These are phyloP conservation scores for Ophiocordyceps australis DNA, from an alignment of 2,329 filamentous ascomycete species.

Conservation along the genomic window DNA sequence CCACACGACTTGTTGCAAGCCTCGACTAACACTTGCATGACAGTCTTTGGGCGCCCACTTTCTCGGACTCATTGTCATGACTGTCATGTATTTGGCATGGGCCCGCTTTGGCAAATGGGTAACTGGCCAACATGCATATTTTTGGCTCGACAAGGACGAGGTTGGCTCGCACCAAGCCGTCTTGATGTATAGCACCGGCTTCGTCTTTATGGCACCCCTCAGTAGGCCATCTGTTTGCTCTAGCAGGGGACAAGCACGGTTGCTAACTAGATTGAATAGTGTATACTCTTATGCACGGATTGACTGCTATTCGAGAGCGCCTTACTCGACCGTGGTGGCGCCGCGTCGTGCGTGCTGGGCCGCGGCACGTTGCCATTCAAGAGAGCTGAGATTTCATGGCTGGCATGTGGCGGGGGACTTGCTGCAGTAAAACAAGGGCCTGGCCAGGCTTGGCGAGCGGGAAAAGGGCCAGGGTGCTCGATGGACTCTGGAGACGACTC, in stretches of 20 bases:
- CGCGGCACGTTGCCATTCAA: too few relatives aligned
- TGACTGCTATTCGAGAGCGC: conserved; percentile 28
- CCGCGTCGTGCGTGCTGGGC: too few relatives aligned
- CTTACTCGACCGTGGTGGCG: too few relatives aligned
- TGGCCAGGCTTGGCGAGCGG: too few relatives aligned
- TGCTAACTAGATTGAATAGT: conserved; percentile 14
- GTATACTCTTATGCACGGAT: conserved; percentile 28
- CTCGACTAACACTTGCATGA: too few relatives aligned
- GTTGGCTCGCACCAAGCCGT: conserved; percentile 25
- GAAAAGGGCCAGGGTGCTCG: too few relatives aligned
- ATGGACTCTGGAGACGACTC: too few relatives aligned
- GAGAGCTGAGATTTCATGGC: neutral
- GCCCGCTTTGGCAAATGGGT: conserved; percentile 25
- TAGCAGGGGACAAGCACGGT: neutral
- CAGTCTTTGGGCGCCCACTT: conserved; percentile 26
- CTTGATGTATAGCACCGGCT: conserved; percentile 22
- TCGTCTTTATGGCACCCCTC: conserved; percentile 22
- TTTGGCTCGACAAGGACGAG: conserved; percentile 28
- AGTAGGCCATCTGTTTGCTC: conserved; percentile 17
- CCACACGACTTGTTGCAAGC: too few relatives aligned
- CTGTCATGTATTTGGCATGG: conserved; percentile 29
- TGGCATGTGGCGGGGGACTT: too few relatives aligned
- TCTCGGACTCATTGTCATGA: conserved; percentile 19
- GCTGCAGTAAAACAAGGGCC: too few relatives aligned
- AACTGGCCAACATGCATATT: conserved; percentile 27